Evolutionary conservation across 441 rosid species (phyloP), one percentile per base, ranked within the genome.

Genomic region (Theobroma grandiflorum): DNA sequence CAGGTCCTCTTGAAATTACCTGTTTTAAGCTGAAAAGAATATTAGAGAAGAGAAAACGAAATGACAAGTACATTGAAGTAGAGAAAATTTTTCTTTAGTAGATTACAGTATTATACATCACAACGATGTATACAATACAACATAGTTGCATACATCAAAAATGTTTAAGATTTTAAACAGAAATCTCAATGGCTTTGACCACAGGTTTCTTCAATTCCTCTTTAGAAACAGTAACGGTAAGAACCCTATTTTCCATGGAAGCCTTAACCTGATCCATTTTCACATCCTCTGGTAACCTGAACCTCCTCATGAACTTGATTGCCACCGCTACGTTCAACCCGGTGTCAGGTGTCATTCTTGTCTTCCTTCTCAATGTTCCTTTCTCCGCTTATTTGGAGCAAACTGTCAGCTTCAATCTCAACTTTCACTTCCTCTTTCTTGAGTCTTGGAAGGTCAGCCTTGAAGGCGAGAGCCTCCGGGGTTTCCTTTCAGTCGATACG

Each of bases 311-410:
- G 18, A 62, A 62, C 40, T 31, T 62, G n/a, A n/a, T n/a, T n/a
- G 14, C 67, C 67, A 15, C 38, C 9, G 67, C 67, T 62, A 1
- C 67, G 67, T 40, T 62, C 38, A 9, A 53, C 59, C 22, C 10
- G 59, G 0, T 53, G 59, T 22, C 59, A 53, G 0, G 59, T 53
- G 59, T 62, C 67, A 31, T 62, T 62, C 40, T 10, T 62, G 40
- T 62, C 67, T 35, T 62, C 67, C 67, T 62, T 62, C 67, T 62
- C 67, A 1, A 31, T 18, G 4, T 62, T 62, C 67, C 67, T 62
- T 18, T 62, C 67, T 37, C 67, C 67, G 40, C 67, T 62, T 18
- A 62, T 62, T 35, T 62, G 67, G 12, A 62, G 67, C 67, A 53
- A 22, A 22, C 59, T 53, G 22, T 53, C 59, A 2, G 6, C 59